Evolutionary conservation across 805 yeast species (phyloP), one percentile per base, ranked within the genome.

Genomic region (Ogataea paraovalis): DNA sequence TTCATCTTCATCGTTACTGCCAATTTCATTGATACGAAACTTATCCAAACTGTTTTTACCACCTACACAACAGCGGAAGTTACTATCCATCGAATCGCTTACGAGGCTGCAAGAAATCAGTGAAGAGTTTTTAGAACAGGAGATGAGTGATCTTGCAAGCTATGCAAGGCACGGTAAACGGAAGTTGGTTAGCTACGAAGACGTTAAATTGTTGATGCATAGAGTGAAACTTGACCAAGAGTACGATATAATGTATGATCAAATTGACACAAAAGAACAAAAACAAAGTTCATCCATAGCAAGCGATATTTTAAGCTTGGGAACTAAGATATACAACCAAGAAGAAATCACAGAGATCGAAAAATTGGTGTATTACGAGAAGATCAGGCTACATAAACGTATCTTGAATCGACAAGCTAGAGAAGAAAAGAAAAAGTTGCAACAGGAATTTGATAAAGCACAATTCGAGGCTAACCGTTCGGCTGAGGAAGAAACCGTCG

Each of bases 41-140:
- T 30, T 61, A 9, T 41, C 51, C 8, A 53, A 50, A 27, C 43
- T 49, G 45, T 21, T 57, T 4, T 44, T 56, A 7, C 59, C 62
- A 4, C 51, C 48, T 21, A 46, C 44, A 7, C 23, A 49, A 20
- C 52, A 45, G 9, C 42, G 51, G 23, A 56, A 53, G 41, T 44
- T 58, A 19, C 41, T 58, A 4, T 57, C 66, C 0, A 39, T 48
- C 2, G 62, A 62, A 6, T 43, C 64, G 0, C 47, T 65, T 21
- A 37, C 46, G n/a, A 47, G 55, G n/a, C 47, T 73, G 19, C 68
- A 68, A 25, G 54, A 54, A 12, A 61, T 66, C 39, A 66, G 73
- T 2, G 58, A 60, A 20, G 66, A 63, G 38, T 73, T 73, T 41
- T 56, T 73, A 37, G 50, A 54, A 21, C 68, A 66, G 20, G 66